Evolutionary conservation across 108 stramenopile genomes (phyloP).

Genomic region (Hondaea fermentalgiana): DNA sequence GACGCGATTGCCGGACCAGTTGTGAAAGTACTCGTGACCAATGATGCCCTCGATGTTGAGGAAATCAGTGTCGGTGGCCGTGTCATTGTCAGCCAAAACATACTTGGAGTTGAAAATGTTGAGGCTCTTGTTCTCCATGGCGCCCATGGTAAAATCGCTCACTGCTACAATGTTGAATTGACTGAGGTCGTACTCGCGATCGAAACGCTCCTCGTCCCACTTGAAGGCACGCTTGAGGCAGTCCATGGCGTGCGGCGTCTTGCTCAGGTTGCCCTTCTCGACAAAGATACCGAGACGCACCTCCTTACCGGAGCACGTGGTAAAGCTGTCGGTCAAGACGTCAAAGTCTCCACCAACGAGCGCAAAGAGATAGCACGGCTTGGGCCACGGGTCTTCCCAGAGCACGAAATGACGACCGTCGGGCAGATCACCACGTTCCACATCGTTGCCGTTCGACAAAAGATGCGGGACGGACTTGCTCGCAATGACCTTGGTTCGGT

Average conservation of each 20-base stretch:
- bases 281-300: slow-evolving; percentile 69
- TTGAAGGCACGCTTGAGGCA: slow-evolving; percentile 74
- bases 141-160: slow-evolving; percentile 57
- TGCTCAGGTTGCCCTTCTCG: slow-evolving; percentile 71
- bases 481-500: slow-evolving; percentile 67
- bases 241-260: slow-evolving; percentile 77
- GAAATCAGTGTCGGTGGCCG: slow-evolving; percentile 84
- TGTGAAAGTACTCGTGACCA: slow-evolving; percentile 80
- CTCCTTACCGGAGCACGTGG: slow-evolving; percentile 55
- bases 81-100: slow-evolving; percentile 75
- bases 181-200: slow-evolving; percentile 87
- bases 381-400: slow-evolving; percentile 89
- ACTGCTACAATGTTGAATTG: slow-evolving; percentile 87
- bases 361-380: slow-evolving; percentile 88
- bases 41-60: slow-evolving; percentile 82
- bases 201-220: slow-evolving; percentile 89
- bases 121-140: slow-evolving; percentile 91
- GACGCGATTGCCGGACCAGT: slow-evolving; percentile 92
- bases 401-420: slow-evolving; percentile 60
- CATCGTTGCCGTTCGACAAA: slow-evolving; percentile 79
- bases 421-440: slow-evolving; percentile 46
- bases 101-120: slow-evolving; percentile 94
- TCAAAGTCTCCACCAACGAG: slow-evolving; percentile 67
- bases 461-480: slow-evolving; percentile 69
- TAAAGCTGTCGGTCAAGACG: slow-evolving; percentile 48